phyloP scores from a whole-genome alignment of 2,329 filamentous ascomycete species.

The Ramularia endophylla region DNA sequence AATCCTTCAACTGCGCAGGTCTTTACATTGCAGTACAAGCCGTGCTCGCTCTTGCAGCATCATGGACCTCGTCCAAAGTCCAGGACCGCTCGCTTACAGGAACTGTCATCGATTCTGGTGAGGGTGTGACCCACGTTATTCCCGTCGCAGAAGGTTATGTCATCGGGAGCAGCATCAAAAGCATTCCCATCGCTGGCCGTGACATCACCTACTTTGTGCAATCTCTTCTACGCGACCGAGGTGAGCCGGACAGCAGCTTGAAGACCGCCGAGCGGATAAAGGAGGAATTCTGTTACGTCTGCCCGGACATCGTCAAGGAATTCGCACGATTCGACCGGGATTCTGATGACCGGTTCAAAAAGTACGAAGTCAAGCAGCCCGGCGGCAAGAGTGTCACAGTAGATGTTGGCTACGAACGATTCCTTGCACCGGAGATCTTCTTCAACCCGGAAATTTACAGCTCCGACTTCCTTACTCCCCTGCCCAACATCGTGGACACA shows the following conservation, averaged over 20 bases:
- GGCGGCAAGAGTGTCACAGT: constrained; percentile 80
- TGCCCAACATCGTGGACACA: constrained; percentile 88
- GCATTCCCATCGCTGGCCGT: constrained; percentile 93
- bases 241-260: constrained; percentile 91
- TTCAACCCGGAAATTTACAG: constrained; percentile 99
- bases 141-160: constrained; percentile 98
- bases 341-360: constrained; percentile 73
- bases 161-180: constrained; percentile 98
- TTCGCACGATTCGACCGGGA: constrained; percentile 93
- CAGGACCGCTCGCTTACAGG: constrained; percentile 93
- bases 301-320: constrained; percentile 98
- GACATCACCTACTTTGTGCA: constrained; percentile 99
- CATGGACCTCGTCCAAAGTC: constrained; percentile 98
- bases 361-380: constrained; percentile 80
- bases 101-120: constrained; percentile 97
- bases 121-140: constrained; percentile 98
- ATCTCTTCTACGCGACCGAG: constrained; percentile 88
- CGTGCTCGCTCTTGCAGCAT: constrained; percentile 90
- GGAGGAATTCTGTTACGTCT: constrained; percentile 98
- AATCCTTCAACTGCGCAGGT: constrained; percentile 98
- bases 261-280: constrained; percentile 99
- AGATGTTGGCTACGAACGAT: constrained; percentile 95
- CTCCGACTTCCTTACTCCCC: constrained; percentile 93
- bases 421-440: constrained; percentile 97
- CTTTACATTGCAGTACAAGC: constrained; percentile 99